phyloP scores from a whole-genome alignment of 257 asterid species.

The Schizonepeta tenuifolia region DNA sequence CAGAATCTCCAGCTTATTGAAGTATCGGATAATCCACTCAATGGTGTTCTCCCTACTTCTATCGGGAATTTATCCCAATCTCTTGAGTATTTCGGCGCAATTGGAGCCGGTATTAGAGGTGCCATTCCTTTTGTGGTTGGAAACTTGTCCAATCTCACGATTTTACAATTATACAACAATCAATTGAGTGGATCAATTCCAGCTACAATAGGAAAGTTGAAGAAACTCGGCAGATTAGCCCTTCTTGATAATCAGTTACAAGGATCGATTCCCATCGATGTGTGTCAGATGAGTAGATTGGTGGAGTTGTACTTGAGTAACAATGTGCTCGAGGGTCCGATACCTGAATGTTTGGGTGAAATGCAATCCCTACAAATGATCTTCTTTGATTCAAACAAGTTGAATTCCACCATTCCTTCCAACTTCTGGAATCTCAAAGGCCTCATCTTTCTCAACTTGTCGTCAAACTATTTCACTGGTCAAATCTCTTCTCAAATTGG shows the following conservation, averaged over 20 bases:
- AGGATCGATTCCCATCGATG: conserved; percentile 13
- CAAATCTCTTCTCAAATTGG: conserved; percentile 31
- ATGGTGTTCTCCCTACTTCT: background rate
- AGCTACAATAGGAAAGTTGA: background rate
- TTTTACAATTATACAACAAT: too few species aligned
- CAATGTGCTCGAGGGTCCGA: conserved; percentile 31
- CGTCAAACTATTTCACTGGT: conserved; percentile 37
- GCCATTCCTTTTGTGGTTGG: conserved; percentile 38
- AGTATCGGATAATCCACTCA: conserved; percentile 20
- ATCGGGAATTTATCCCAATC: conserved; percentile 42
- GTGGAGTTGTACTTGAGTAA: background rate
- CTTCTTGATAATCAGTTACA: conserved; percentile 21
- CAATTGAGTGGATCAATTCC: background rate
- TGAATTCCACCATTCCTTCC: conserved; percentile 30
- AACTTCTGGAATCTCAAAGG: conserved; percentile 31
- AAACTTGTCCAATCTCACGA: background rate
- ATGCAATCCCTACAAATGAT: conserved; percentile 8
- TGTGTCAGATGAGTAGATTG: conserved; percentile 33
- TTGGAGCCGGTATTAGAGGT: conserved; percentile 27
- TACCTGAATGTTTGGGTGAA: conserved; percentile 40
- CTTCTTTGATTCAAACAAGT: conserved; percentile 19
- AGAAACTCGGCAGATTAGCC: background rate
- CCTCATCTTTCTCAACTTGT: conserved; percentile 31
- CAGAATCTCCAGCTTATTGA: conserved; percentile 10
- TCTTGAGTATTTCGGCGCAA: background rate